Evolutionary conservation across 2,329 filamentous ascomycete genomes (phyloP).

Genomic region (Polytolypa hystricis): DNA sequence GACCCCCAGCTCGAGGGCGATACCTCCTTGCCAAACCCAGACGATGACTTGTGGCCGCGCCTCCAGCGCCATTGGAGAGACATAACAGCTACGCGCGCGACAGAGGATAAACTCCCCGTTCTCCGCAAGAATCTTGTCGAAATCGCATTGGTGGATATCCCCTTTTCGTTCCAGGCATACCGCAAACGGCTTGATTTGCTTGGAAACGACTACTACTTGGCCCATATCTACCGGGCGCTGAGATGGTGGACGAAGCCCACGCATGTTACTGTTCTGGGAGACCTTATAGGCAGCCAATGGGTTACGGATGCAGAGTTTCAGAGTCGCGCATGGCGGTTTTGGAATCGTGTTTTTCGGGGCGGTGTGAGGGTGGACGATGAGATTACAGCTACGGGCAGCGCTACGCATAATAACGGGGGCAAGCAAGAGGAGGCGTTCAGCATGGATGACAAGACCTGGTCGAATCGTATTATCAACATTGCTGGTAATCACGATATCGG

Average conservation of each 20-base stretch:
- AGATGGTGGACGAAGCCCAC: conserved; percentile 77
- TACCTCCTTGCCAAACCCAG: conserved; percentile 56
- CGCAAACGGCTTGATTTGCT: conserved; percentile 78
- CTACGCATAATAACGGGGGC: conserved; percentile 30
- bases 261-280: conserved; percentile 79
- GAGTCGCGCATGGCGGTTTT: conserved; percentile 60
- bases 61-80: conserved; percentile 28
- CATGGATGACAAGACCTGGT: conserved; percentile 49
- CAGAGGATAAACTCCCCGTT: conserved; percentile 6
- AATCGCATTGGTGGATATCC: conserved; percentile 56
- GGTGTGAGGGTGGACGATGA: conserved; percentile 48
- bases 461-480: conserved; percentile 71
- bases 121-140: conserved; percentile 15
- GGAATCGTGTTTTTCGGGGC: conserved; percentile 66
- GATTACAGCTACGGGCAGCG: conserved; percentile 24
- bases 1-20: conserved; percentile 93
- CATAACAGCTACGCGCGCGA: conserved; percentile 11
- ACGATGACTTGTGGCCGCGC: conserved; percentile 34
- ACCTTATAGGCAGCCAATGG: conserved; percentile 92
- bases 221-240: conserved; percentile 77
- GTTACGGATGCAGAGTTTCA: conserved; percentile 76
- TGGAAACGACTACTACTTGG: conserved; percentile 90
- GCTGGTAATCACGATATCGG: conserved; percentile 95
- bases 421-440: conserved; percentile 29
- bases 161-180: conserved; percentile 51